Percentiles rank a stretch among this genome's conserved stretches.
Conservation (phyloP, 768 basidiomycete species). For the Tylopilus plumbeoviolaceoides region DNA sequence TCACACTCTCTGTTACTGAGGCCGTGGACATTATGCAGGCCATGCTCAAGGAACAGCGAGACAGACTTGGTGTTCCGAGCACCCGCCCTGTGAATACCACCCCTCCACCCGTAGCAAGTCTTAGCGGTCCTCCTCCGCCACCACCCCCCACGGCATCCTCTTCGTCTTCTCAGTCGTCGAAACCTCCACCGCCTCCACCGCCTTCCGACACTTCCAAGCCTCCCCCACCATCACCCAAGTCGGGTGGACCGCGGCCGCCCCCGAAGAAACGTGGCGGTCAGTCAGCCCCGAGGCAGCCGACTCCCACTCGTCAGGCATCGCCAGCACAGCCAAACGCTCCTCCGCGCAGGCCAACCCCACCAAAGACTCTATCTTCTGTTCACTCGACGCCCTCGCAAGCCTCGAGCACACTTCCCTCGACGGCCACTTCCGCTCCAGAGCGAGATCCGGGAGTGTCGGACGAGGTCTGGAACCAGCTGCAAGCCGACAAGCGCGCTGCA, state of each 20-base stretch:
- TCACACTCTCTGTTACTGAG: not conserved
- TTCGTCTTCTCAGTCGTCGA: constrained; percentile 18
- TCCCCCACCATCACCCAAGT: not conserved
- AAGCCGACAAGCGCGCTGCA: constrained; percentile 32
- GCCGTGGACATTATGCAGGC: constrained; percentile 8
- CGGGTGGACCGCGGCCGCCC: not conserved
- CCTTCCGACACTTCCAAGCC: constrained; percentile 1
- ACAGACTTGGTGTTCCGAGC: constrained; percentile 22
- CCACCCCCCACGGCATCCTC: constrained; percentile 20
- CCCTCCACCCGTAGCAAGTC: constrained; percentile 15
- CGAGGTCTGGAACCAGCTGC: constrained; percentile 46
- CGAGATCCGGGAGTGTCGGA: constrained; percentile 55
- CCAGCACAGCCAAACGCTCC: not conserved
- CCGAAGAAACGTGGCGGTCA: constrained; percentile 1
- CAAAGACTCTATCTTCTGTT: not conserved
- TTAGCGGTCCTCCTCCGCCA: constrained; percentile 20
- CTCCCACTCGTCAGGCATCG: constrained; percentile 2
- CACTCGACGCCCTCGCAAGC: constrained; percentile 1
- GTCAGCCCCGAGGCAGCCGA: not conserved
- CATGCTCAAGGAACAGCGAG: constrained; percentile 19
- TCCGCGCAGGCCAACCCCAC: not conserved
- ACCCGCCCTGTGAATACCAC: constrained; percentile 4
- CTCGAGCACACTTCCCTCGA: not conserved
- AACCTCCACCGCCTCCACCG: constrained; percentile 17
- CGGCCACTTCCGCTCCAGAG: not conserved